phyloP scores from a whole-genome alignment of 2,329 filamentous ascomycete species.

The Bimuria novae-zelandiae region DNA sequence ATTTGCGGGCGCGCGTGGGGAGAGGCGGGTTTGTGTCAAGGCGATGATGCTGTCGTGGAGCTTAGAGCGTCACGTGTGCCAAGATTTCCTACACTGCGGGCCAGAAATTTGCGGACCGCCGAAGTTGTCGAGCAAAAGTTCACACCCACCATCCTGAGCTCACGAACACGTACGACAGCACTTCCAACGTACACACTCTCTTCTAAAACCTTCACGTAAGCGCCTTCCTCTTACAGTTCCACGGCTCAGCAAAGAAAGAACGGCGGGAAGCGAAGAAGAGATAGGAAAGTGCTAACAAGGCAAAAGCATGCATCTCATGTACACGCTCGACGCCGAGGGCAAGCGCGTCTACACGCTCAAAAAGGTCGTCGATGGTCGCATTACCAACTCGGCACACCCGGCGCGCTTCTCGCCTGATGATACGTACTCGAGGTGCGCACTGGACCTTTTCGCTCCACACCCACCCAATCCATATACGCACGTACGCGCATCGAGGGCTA shows the following conservation, averaged over 20 bases:
- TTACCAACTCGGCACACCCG: conserved; percentile 95
- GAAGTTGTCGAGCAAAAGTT: conserved; percentile 25
- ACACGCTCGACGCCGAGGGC: conserved; percentile 79
- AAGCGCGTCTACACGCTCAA: conserved; percentile 95
- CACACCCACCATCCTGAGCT: not conserved
- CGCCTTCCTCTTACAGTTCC: not conserved
- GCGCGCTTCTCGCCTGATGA: conserved; percentile 97
- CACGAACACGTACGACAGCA: not conserved
- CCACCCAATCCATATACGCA: not conserved
- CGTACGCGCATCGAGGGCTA: not conserved
- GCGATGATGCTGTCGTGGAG: conserved; percentile 32
- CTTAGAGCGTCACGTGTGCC: conserved; percentile 13
- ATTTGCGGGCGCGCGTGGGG: not conserved
- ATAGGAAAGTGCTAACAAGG: not conserved
- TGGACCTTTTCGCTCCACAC: not conserved
- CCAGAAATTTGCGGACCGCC: conserved; percentile 22
- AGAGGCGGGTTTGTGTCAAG: not conserved
- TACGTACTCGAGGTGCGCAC: conserved; percentile 79
- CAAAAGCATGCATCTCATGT: conserved; percentile 73
- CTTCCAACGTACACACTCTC: not conserved
- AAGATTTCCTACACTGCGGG: conserved; percentile 23
- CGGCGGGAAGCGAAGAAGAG: not conserved
- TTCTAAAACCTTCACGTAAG: conserved; percentile 14
- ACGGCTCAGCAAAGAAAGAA: not conserved
- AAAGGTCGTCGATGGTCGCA: conserved; percentile 79